Evolutionary conservation across 768 basidiomycete genomes (phyloP).

Genomic region (Termitomyces eurrhizus): DNA sequence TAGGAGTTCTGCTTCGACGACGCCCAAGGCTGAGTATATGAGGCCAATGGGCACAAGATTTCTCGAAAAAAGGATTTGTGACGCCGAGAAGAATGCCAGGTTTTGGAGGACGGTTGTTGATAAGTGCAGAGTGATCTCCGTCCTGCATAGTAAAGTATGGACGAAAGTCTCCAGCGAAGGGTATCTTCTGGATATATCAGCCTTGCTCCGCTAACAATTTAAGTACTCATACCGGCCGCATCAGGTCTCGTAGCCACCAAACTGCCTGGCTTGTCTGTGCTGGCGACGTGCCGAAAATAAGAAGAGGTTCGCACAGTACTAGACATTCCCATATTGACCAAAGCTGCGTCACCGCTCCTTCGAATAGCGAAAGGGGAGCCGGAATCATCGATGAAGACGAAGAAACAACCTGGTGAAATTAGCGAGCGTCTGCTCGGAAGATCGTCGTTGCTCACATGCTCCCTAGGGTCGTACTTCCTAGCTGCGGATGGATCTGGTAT

Average conservation of each 20-base stretch:
- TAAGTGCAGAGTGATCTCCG: constrained; percentile 67
- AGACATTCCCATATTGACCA: constrained; percentile 96
- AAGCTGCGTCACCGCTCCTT: constrained; percentile 59
- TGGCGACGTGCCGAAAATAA: constrained; percentile 79
- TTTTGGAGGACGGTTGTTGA: constrained; percentile 80
- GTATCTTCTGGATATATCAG: constrained; percentile 48
- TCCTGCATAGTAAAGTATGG: constrained; percentile 98
- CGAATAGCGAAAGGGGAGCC: constrained; percentile 57
- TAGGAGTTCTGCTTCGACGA: constrained; percentile 17
- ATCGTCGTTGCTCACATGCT: constrained; percentile 41
- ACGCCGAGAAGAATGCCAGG: constrained; percentile 76
- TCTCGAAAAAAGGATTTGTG: constrained; percentile 86
- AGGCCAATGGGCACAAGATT: constrained; percentile 80
- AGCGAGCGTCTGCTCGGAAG: constrained; percentile 1
- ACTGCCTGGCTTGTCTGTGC: constrained; percentile 82
- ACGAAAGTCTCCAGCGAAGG: constrained; percentile 78
- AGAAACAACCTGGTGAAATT: constrained; percentile 56
- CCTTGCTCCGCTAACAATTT: not conserved
- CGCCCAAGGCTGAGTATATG: constrained; percentile 72
- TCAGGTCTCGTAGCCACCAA: constrained; percentile 87
- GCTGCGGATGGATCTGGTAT: constrained; percentile 47
- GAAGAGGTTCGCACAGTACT: constrained; percentile 83
- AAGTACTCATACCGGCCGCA: constrained; percentile 61
- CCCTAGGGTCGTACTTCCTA: constrained; percentile 47
- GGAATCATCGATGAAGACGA: constrained; percentile 56